A percentile compares a stretch with the other conserved stretches of the same genome.
Evolutionary conservation across 2,329 filamentous ascomycete genomes (phyloP).

Genomic region (Aplosporella prunicola): DNA sequence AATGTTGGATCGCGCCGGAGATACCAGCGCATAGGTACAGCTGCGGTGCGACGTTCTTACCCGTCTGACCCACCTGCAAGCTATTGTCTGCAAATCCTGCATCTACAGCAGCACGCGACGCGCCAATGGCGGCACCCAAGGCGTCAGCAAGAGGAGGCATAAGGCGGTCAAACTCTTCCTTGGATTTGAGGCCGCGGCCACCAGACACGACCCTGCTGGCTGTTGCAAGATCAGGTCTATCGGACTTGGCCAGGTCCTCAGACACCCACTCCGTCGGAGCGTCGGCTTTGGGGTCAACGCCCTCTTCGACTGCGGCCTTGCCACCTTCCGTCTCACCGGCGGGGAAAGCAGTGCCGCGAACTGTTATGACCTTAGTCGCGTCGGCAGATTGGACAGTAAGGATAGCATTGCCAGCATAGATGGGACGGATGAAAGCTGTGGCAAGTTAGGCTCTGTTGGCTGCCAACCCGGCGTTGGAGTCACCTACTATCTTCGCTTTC

Average conservation of each 20-base stretch:
- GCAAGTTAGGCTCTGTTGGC: not conserved
- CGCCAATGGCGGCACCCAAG: constrained; percentile 89
- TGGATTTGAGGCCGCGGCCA: constrained; percentile 90
- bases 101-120: constrained; percentile 89
- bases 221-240: constrained; percentile 87
- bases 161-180: constrained; percentile 89
- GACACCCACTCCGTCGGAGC: constrained; percentile 79
- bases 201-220: constrained; percentile 85
- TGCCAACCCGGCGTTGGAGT: not conserved
- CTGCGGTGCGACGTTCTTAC: constrained; percentile 95
- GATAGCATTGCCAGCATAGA: constrained; percentile 96
- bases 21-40: constrained; percentile 94
- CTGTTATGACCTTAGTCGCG: constrained; percentile 76
- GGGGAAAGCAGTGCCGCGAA: constrained; percentile 86
- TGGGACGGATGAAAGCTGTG: constrained; percentile 77
- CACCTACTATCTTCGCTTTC: constrained; percentile 69
- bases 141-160: constrained; percentile 90
- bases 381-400: constrained; percentile 89
- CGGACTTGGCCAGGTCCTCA: constrained; percentile 85
- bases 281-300: constrained; percentile 70
- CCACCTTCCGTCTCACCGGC: constrained; percentile 62
- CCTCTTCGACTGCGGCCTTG: constrained; percentile 68
- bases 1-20: constrained; percentile 92
- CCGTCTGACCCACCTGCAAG: constrained; percentile 94
- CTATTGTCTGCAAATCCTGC: constrained; percentile 98